A percentile compares a stretch with the other conserved stretches of the same genome.
These are phyloP conservation scores for Eremothecium cymbalariae DNA, from an alignment of 1,139 yeast genomes.

Conservation along the genomic window DNA sequence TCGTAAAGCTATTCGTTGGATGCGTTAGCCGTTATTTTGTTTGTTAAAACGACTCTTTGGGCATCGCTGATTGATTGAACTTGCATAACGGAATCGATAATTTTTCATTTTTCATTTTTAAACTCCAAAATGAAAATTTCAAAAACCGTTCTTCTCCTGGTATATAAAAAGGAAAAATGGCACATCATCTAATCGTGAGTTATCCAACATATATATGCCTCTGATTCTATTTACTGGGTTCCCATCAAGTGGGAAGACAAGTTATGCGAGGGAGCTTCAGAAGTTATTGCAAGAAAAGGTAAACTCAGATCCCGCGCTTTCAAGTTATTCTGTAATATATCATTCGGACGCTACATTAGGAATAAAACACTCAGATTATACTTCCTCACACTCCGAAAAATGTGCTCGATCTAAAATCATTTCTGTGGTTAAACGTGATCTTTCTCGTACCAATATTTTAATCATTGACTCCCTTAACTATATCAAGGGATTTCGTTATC, in stretches of 20 bases:
- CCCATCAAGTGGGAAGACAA: constrained; percentile 80
- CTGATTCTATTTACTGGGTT: constrained; percentile 73
- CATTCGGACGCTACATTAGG: constrained; percentile 77
- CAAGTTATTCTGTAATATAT: constrained; percentile 49
- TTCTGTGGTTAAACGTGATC: constrained; percentile 78
- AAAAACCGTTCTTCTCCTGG: too few relatives aligned
- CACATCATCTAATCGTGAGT: too few relatives aligned
- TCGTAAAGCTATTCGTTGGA: too few relatives aligned
- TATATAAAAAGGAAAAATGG: too few relatives aligned
- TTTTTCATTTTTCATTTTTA: too few relatives aligned
- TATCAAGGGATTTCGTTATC: constrained; percentile 93
- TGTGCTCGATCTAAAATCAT: constrained; percentile 76
- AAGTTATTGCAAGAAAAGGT: constrained; percentile 44
- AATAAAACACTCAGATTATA: constrained; percentile 57
- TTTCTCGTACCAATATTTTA: constrained; percentile 62
- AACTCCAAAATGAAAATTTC: too few relatives aligned
- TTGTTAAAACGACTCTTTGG: too few relatives aligned
- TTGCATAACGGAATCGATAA: too few relatives aligned
- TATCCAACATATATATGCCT: constrained; percentile 53
- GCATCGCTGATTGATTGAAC: too few relatives aligned
- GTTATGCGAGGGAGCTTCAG: constrained; percentile 54
- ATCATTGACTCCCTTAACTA: constrained; percentile 80
- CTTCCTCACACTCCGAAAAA: constrained; percentile 66
- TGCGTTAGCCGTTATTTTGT: too few relatives aligned
- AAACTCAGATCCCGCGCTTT: constrained; percentile 40